Percentiles rank a stretch among this genome's conserved stretches.
Conservation (phyloP, 225 moss, liverwort and hornwort genomes). For the Climacium dendroides region DNA sequence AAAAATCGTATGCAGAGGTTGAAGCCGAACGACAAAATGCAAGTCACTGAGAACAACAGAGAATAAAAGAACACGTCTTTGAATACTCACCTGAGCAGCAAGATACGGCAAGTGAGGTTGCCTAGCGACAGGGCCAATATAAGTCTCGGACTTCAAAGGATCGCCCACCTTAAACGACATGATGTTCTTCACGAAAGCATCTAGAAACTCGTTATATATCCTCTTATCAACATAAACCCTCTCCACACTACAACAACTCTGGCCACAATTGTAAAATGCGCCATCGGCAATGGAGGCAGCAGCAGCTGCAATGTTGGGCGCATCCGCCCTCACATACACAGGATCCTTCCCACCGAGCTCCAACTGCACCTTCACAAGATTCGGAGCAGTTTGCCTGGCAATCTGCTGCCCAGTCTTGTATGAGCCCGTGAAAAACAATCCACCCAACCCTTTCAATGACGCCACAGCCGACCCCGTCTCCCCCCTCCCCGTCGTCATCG, state of each 20-base stretch:
- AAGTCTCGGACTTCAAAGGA: constrained; percentile 74
- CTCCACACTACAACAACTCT: constrained; percentile 98
- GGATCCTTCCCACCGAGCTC: constrained; percentile 98
- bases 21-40: background rate
- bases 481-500: constrained; percentile 60
- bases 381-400: constrained; percentile 57
- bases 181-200: constrained; percentile 53
- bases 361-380: constrained; percentile 87
- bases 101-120: constrained; percentile 72
- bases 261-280: constrained; percentile 88
- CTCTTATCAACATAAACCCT: constrained; percentile 88
- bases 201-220: constrained; percentile 70
- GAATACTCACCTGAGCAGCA: constrained; percentile 55
- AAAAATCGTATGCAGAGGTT: background rate
- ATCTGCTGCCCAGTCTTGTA: constrained; percentile 72
- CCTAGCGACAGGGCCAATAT: constrained; percentile 82
- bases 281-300: constrained; percentile 86
- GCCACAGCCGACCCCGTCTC: constrained; percentile 79
- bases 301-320: constrained; percentile 44
- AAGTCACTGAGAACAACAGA: background rate
- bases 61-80: background rate
- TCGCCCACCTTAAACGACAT: constrained; percentile 89
- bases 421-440: constrained; percentile 87
- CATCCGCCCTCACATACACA: constrained; percentile 76
- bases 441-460: constrained; percentile 60